phyloP scores from a whole-genome alignment of 2,329 filamentous ascomycete species.

The Clarireedia monteithiana region DNA sequence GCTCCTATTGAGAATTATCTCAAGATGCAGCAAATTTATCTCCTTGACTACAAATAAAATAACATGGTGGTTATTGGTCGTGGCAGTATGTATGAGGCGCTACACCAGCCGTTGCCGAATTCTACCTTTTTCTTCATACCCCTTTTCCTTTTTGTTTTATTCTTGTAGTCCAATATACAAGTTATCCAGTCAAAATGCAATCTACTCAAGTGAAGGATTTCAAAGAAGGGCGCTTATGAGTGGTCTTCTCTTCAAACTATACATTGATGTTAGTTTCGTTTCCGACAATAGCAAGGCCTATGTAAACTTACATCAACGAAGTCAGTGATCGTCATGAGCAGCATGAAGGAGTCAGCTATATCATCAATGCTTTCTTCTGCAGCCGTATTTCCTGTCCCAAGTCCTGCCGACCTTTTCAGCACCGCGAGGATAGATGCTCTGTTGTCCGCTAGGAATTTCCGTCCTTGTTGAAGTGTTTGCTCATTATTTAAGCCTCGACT shows the following conservation, averaged over 20 bases:
- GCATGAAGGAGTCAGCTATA: constrained; percentile 75
- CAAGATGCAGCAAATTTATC: too few species aligned
- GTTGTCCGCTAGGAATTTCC: constrained; percentile 74
- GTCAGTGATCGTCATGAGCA: constrained; percentile 72
- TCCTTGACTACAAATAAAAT: too few species aligned
- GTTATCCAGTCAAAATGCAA: neutral
- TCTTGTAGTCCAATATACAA: constrained; percentile 1
- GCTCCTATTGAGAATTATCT: too few species aligned
- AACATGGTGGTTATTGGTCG: too few species aligned
- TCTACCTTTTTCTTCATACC: neutral
- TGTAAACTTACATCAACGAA: constrained; percentile 69
- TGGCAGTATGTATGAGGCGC: too few species aligned
- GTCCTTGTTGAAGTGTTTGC: constrained; percentile 62
- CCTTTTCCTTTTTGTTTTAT: neutral
- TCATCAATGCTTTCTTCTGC: constrained; percentile 59
- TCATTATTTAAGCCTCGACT: constrained; percentile 76
- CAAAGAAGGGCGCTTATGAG: constrained; percentile 18
- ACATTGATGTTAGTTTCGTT: constrained; percentile 9
- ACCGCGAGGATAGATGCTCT: constrained; percentile 78
- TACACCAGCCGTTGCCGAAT: too few species aligned
- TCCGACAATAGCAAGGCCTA: neutral
- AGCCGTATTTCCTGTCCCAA: constrained; percentile 45
- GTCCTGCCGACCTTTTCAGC: constrained; percentile 81
- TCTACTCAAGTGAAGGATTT: constrained; percentile 21
- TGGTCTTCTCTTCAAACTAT: constrained; percentile 35